These are phyloP conservation scores for Mycena indigotica DNA, from an alignment of 768 basidiomycete species.

Conservation along the genomic window DNA sequence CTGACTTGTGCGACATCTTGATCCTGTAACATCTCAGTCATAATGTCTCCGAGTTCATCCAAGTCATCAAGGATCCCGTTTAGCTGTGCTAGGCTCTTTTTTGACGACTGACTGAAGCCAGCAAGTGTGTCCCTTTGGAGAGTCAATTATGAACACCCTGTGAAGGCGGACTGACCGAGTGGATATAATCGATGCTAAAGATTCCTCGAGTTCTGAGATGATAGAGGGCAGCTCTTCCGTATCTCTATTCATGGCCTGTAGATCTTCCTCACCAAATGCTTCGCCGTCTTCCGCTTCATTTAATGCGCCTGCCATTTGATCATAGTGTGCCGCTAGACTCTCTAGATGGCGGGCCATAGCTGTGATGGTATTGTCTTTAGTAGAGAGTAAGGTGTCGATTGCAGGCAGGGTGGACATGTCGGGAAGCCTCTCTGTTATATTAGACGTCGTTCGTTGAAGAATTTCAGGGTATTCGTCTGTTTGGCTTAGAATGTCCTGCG, in stretches of 20 bases:
- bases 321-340: slow-evolving; percentile 72
- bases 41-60: slow-evolving; percentile 77
- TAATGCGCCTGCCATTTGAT: slow-evolving; percentile 71
- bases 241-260: slow-evolving; percentile 80
- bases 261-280: slow-evolving; percentile 65
- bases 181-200: slow-evolving; percentile 51
- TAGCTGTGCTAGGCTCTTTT: slow-evolving; percentile 54
- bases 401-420: slow-evolving; percentile 35
- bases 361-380: slow-evolving; percentile 58
- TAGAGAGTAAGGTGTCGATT: slow-evolving; percentile 50
- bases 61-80: slow-evolving; percentile 59
- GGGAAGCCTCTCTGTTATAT: slow-evolving; percentile 58
- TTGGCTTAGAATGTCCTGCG: slow-evolving; percentile 59
- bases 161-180: slow-evolving; percentile 50
- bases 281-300: slow-evolving; percentile 72
- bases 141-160: not conserved
- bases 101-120: slow-evolving; percentile 43
- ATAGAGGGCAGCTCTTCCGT: slow-evolving; percentile 77
- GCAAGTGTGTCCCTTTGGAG: slow-evolving; percentile 49
- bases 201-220: slow-evolving; percentile 69
- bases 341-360: slow-evolving; percentile 78
- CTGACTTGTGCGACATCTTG: slow-evolving; percentile 72
- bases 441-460: slow-evolving; percentile 54
- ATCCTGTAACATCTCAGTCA: slow-evolving; percentile 72
- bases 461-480: slow-evolving; percentile 73